phyloP scores from a whole-genome alignment of 202 grass and related monocot genomes.

The Panicum hallii region DNA sequence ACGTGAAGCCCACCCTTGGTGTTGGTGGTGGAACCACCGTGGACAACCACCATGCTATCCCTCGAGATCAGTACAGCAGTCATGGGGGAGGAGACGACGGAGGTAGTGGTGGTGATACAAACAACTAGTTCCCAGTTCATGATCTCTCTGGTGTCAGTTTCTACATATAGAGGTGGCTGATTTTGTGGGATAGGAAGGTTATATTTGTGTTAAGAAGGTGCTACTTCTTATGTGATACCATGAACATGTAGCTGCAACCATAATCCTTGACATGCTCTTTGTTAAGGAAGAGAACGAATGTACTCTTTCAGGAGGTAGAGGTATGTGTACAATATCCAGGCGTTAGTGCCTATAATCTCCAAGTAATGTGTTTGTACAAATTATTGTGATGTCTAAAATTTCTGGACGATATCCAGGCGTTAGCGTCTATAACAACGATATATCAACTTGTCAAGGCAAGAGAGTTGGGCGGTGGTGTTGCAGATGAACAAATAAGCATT shows the following conservation, averaged over 20 bases:
- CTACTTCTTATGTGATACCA: neutral
- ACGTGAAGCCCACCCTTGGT: slow-evolving; percentile 6
- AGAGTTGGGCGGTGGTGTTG: neutral
- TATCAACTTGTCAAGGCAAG: neutral
- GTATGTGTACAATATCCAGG: neutral
- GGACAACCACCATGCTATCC: slow-evolving; percentile 62
- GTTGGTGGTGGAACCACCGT: slow-evolving; percentile 32
- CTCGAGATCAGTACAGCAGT: slow-evolving; percentile 54
- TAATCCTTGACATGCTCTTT: neutral
- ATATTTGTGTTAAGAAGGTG: neutral
- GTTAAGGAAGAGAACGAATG: neutral
- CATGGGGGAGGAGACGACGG: slow-evolving; percentile 43
- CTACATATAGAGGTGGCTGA: neutral
- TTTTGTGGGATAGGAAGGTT: neutral
- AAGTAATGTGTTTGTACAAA: neutral
- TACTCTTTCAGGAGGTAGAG: neutral
- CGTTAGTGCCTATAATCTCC: neutral
- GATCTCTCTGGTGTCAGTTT: neutral
- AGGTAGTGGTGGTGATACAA: slow-evolving; percentile 40
- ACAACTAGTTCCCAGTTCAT: slow-evolving; percentile 36
- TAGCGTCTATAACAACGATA: no score
- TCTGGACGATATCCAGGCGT: no score
- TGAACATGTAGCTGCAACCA: neutral
- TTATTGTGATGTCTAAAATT: neutral
- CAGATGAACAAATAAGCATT: neutral